Evolutionary conservation across 768 basidiomycete genomes (phyloP).

Genomic region (Boletus sensibilis): DNA sequence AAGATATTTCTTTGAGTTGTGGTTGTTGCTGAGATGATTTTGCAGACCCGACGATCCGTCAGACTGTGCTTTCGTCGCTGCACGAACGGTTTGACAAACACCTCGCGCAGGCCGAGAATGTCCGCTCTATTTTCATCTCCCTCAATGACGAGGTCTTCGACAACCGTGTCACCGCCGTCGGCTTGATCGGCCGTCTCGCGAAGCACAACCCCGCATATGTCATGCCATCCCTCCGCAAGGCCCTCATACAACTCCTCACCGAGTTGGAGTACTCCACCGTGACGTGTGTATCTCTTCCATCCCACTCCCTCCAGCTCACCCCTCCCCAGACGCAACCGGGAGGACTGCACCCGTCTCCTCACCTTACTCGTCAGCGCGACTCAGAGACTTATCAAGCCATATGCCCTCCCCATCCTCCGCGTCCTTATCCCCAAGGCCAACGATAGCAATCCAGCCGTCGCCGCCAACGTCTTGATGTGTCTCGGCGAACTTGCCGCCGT

Average conservation of each 20-base stretch:
- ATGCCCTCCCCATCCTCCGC: conserved; percentile 91
- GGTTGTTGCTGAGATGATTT: conserved; percentile 6
- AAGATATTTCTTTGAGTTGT: neutral
- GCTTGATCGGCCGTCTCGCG: conserved; percentile 88
- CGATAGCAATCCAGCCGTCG: conserved; percentile 82
- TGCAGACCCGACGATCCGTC: conserved; percentile 72
- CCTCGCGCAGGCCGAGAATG: conserved; percentile 95
- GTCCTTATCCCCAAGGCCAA: conserved; percentile 88
- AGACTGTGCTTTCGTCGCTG: conserved; percentile 80
- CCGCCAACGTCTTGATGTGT: conserved; percentile 90
- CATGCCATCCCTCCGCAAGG: conserved; percentile 94
- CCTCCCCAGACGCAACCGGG: conserved; percentile 68
- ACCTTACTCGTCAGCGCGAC: conserved; percentile 89
- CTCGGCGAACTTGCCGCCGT: conserved; percentile 92
- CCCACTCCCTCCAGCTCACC: neutral
- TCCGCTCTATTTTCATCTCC: conserved; percentile 95
- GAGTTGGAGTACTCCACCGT: conserved; percentile 96
- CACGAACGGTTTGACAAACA: conserved; percentile 96
- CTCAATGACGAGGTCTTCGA: conserved; percentile 96
- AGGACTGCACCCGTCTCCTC: conserved; percentile 89
- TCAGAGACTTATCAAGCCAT: conserved; percentile 91
- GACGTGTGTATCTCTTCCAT: conserved; percentile 49
- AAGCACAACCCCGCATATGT: conserved; percentile 98
- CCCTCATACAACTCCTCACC: conserved; percentile 92
- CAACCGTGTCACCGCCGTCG: conserved; percentile 88